Evolutionary conservation across 768 basidiomycete genomes (phyloP), one percentile per base, ranked within the genome.

Genomic region (Suillus sp.): DNA sequence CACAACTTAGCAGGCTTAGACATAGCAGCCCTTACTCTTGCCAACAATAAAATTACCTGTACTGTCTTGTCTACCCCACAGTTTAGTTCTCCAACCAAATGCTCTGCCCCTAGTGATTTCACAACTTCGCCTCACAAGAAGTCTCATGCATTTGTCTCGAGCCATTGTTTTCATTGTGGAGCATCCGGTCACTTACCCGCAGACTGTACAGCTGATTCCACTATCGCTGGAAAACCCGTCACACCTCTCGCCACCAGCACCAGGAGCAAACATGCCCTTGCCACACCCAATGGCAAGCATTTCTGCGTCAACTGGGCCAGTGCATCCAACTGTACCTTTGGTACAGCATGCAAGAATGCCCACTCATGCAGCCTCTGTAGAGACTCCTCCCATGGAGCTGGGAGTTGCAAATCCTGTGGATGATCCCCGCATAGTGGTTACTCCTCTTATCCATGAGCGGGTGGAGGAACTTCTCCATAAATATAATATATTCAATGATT

Each of bases 301-400:
- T 37, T 6, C 14, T 37, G 54, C 9, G 32, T 55, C 0, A 32
- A 55, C 6, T 37, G 37, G 30, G 32, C 32, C 14, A 32, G 5
- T 4, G 3, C 2, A 1, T 32, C 54, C 27, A 55, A 8, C 3
- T 32, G 54, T 2, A 2, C 54, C 13, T 55, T 37, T 3, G 4
- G 27, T 7, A 0, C 14, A 0, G 10, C 1, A 0, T 37, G 54
- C 14, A 32, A 2, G 3, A 22, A 32, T 11, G 37, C 56, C 63
- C 77, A 79, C 62, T 57, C 37, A 10, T 79, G 77, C 68, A 74
- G 68, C 63, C 59, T 79, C 65, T 78, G 78, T 61, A 51, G 62
- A 8, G 55, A 62, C 37, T 18, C 37, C 3, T 35, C 34, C 22
- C 78, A 79, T 61, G 76, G 75, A 5, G 77, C 78, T 1, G 53